phyloP scores from a whole-genome alignment of 352 stramenopile genomes.

The Discostella stelligera region DNA sequence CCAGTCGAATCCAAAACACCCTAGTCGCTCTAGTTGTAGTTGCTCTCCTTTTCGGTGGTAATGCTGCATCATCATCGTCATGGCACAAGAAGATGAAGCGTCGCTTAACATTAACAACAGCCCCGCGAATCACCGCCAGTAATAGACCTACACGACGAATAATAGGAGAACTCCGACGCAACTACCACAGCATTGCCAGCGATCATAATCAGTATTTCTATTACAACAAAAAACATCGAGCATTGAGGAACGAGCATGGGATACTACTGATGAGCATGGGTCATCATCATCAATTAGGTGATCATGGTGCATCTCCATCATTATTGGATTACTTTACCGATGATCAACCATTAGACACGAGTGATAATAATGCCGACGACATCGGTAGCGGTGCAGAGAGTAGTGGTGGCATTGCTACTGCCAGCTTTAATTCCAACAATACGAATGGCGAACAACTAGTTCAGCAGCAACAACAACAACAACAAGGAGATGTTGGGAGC shows the following conservation, averaged over 20 bases:
- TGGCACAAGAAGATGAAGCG: background rate
- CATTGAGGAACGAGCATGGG: background rate
- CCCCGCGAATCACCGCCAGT: background rate
- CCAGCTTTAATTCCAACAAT: background rate
- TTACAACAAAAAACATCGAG: background rate
- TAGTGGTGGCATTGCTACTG: background rate
- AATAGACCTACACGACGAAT: background rate
- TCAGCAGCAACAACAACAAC: background rate
- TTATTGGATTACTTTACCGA: background rate
- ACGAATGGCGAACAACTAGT: background rate
- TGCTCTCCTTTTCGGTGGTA: no score
- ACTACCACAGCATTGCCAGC: background rate
- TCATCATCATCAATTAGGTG: background rate
- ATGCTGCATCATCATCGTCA: background rate
- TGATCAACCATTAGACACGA: background rate
- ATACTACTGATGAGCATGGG: background rate
- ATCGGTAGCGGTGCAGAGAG: background rate
- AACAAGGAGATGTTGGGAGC: background rate
- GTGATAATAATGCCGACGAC: background rate
- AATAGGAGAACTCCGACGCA: background rate
- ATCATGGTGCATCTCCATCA: background rate
- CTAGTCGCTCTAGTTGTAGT: no score
- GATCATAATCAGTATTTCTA: background rate
- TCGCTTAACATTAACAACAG: background rate
- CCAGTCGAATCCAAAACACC: no score